phyloP scores from a whole-genome alignment of 192 early-diverging fungal species.

The Umbelopsis isabellina region DNA sequence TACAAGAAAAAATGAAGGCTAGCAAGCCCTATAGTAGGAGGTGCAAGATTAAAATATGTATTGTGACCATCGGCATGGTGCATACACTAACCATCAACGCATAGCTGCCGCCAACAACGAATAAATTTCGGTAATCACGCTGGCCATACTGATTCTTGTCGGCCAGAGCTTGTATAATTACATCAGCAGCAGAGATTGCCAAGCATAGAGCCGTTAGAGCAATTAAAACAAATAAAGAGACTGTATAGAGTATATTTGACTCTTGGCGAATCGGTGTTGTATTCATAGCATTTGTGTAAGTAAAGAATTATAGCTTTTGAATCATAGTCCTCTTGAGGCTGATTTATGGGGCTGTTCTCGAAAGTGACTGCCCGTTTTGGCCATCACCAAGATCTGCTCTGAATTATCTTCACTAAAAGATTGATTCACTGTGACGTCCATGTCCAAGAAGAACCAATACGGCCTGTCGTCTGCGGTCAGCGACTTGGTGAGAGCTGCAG shows the following conservation, averaged over 20 bases:
- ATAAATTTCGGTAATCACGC: slow-evolving; percentile 50
- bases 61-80: background rate
- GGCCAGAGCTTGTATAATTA: slow-evolving; percentile 55
- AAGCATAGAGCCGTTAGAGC: slow-evolving; percentile 44
- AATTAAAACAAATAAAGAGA: slow-evolving; percentile 38
- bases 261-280: slow-evolving; percentile 7
- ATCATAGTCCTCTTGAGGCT: no score
- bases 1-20: slow-evolving; percentile 51
- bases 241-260: slow-evolving; percentile 28
- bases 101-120: slow-evolving; percentile 54
- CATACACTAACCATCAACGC: slow-evolving; percentile 42
- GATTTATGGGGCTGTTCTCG: background rate
- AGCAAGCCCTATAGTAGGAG: slow-evolving; percentile 45
- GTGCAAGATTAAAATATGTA: background rate
- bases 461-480: slow-evolving; percentile 22
- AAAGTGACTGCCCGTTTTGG: background rate
- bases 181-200: slow-evolving; percentile 55
- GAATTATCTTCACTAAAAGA: background rate
- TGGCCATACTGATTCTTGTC: slow-evolving; percentile 30
- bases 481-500: slow-evolving; percentile 53
- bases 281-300: slow-evolving; percentile 15
- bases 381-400: background rate
- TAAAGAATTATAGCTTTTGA: background rate
- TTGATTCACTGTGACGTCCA: background rate
- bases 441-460: background rate